Evolutionary conservation across 2,329 filamentous ascomycete species (phyloP), one percentile per base, ranked within the genome.

Genomic region (Epichloe coenophiala): DNA sequence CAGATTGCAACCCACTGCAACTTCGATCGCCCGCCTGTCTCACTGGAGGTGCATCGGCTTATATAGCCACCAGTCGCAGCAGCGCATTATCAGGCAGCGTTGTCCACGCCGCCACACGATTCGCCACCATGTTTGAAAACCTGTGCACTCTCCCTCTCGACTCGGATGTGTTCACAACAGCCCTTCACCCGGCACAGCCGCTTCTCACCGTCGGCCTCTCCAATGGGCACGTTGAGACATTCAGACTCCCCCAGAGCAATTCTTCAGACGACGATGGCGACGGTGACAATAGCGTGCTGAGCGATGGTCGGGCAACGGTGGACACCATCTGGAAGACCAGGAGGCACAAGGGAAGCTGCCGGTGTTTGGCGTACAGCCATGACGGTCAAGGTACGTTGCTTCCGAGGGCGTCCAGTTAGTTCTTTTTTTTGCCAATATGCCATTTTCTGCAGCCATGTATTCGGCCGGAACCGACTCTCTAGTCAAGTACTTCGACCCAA

Each of bases 281-380:
- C 51, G 71, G 63, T 36, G 71, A 77, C 50, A 66, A 68, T 44
- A 79, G 72, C 56, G 67, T 74, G 2, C 50, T 76, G 21, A 78
- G 72, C 19, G 71, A 75, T 59, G 88, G 88, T 12, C 84, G 78
- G 55, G 85, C 83, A 42, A 80, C 83, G 51, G 86, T 97, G 55
- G 86, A 90, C 58, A 88, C 84, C 0, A 71, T 83, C 53, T 98
- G 93, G 93, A 79, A 80, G 59, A 97, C 93, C 5, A 77, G 83
- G 58, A 78, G 93, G 54, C 93, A 98, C 71, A 95, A 95, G 72
- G 91, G 89, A 13, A 96, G 89, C 74, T 97, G 91, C 64, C 78
- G 93, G 49, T 83, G 81, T 53, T 70, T 97, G 50, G 81, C 77
- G 4, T 97, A 90, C 68, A 84, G 81, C 56, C 68, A 80, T 51